Evolutionary conservation across 805 yeast genomes (phyloP).

Genomic region (Teunomyces kruisii): DNA sequence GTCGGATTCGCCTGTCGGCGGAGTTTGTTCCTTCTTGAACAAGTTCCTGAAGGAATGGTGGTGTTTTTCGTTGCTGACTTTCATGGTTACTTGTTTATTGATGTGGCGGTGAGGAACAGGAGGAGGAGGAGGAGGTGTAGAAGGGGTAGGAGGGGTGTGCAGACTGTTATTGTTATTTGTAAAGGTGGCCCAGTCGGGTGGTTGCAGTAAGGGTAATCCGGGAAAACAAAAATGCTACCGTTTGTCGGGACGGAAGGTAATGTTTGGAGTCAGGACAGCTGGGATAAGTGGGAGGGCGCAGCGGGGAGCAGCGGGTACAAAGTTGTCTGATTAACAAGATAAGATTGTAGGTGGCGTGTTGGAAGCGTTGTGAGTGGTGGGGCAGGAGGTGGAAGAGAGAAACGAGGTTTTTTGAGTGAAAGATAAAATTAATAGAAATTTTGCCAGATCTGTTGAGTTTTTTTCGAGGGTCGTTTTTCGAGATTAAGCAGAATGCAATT

Average conservation of each 20-base stretch:
- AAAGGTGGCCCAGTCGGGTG: neutral
- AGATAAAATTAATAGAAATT: neutral
- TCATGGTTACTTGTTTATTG: no score
- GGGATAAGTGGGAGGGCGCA: neutral
- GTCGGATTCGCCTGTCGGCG: slow-evolving; percentile 4
- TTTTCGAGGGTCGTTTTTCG: slow-evolving; percentile 4
- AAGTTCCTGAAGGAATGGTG: slow-evolving; percentile 21
- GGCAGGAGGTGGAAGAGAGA: neutral
- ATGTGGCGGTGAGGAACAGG: no score
- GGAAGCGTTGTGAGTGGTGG: neutral
- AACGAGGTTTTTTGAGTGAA: neutral
- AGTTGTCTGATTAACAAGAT: neutral
- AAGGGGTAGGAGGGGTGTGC: no score
- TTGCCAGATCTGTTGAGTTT: slow-evolving; percentile 1
- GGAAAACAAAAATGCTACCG: neutral
- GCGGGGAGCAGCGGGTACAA: no score
- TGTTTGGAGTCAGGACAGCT: neutral
- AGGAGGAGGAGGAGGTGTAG: no score
- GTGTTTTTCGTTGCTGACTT: slow-evolving; percentile 10
- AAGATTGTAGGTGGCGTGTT: neutral
- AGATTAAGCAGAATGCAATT: neutral
- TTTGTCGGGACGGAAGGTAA: neutral
- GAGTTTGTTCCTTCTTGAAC: slow-evolving; percentile 19
- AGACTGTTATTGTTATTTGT: no score
- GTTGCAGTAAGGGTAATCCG: neutral